Conservation (phyloP, 78 protist species). For the Emiliania huxleyi region DNA sequence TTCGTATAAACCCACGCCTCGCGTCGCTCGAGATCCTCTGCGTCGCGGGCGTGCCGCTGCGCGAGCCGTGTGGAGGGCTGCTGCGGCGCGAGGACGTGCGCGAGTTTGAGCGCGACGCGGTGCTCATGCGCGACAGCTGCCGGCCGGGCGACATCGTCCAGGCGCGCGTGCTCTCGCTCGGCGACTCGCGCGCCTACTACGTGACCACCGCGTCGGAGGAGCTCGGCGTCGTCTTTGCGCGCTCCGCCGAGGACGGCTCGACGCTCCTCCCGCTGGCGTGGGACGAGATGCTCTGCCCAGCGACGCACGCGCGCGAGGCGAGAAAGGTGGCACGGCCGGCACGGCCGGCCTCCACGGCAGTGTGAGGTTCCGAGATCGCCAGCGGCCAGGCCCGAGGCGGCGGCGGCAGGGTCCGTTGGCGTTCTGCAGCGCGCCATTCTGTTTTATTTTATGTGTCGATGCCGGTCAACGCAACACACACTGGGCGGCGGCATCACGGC, state of each 20-base stretch:
- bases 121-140: background rate
- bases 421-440: no score
- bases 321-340: slow-evolving; percentile 75
- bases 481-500: no score
- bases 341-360: no score
- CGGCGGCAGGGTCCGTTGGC: no score
- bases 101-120: background rate
- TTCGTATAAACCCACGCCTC: background rate
- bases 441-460: no score
- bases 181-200: slow-evolving; percentile 77
- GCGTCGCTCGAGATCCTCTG: background rate
- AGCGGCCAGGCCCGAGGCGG: no score
- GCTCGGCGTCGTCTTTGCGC: slow-evolving; percentile 85
- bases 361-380: no score
- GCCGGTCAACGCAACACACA: no score
- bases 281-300: slow-evolving; percentile 80
- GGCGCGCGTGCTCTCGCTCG: slow-evolving; percentile 65
- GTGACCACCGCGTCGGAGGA: slow-evolving; percentile 81
- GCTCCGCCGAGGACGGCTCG: slow-evolving; percentile 56
- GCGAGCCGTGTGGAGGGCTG: background rate
- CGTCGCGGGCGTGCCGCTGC: background rate
- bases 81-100: background rate
- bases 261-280: slow-evolving; percentile 79
- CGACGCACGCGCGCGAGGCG: slow-evolving; percentile 65
- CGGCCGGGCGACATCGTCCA: background rate